Evolutionary conservation across 164 flowering plant genomes (phyloP).

Genomic region (Chimonanthus salicifolius): DNA sequence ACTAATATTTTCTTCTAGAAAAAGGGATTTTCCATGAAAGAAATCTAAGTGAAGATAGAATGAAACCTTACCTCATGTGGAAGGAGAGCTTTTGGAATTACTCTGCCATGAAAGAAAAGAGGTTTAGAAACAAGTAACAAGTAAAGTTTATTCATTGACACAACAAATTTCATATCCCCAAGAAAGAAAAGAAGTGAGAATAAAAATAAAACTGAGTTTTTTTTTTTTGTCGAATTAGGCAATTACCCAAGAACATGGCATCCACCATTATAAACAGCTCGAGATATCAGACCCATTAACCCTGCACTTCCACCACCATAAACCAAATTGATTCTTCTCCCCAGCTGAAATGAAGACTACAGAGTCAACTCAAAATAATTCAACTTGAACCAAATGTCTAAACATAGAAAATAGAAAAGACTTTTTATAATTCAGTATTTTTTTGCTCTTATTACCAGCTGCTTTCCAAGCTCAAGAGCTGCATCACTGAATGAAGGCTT

Average conservation of each 20-base stretch:
- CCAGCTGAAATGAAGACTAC: constrained; percentile 31
- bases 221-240: background rate
- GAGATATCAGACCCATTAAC: constrained; percentile 64
- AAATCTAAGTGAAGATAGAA: background rate
- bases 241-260: constrained; percentile 75
- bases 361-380: background rate
- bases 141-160: background rate
- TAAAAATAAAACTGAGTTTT: background rate
- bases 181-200: background rate
- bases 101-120: constrained; percentile 23
- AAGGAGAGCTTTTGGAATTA: constrained; percentile 64
- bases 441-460: constrained; percentile 35
- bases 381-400: background rate
- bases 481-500: constrained; percentile 54
- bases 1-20: background rate
- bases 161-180: background rate
- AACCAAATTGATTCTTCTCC: constrained; percentile 58
- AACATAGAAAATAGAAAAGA: background rate
- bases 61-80: constrained; percentile 48
- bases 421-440: background rate
- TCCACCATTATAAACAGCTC: constrained; percentile 57
- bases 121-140: background rate
- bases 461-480: constrained; percentile 61
- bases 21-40: background rate
- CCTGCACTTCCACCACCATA: constrained; percentile 82